Conservation (phyloP, 345 rosid genomes). For the Erucastrum elatum region DNA sequence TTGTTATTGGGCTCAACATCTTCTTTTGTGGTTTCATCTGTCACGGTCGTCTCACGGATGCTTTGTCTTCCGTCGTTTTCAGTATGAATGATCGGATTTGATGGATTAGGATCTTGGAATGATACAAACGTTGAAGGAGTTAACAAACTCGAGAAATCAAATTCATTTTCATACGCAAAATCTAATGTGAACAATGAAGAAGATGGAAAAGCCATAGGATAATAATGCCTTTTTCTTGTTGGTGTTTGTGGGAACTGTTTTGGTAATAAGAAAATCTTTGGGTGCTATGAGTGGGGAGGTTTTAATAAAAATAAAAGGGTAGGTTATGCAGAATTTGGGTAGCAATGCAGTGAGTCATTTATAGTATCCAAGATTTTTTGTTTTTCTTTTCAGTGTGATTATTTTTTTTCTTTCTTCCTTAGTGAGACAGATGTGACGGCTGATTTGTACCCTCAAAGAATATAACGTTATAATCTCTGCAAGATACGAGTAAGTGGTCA, state of each 20-base stretch:
- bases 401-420: background rate
- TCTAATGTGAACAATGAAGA: slow-evolving; percentile 13
- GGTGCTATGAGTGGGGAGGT: background rate
- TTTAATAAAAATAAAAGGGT: background rate
- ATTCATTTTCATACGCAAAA: slow-evolving; percentile 9
- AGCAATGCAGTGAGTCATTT: slow-evolving; percentile 4
- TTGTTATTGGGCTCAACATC: slow-evolving; percentile 7
- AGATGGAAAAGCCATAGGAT: slow-evolving; percentile 20
- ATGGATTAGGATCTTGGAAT: slow-evolving; percentile 19
- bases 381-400: background rate
- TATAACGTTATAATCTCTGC: background rate
- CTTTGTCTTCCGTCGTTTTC: background rate
- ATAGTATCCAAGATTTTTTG: background rate
- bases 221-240: background rate
- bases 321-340: background rate
- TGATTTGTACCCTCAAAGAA: slow-evolving; percentile 2
- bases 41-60: background rate
- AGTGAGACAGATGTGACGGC: slow-evolving; percentile 11
- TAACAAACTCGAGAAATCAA: slow-evolving; percentile 22
- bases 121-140: slow-evolving; percentile 24
- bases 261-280: background rate
- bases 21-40: background rate
- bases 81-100: background rate
- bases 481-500: background rate
- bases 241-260: background rate